phyloP scores from a whole-genome alignment of 176 grass and related monocot genomes.

The Canna indica region DNA sequence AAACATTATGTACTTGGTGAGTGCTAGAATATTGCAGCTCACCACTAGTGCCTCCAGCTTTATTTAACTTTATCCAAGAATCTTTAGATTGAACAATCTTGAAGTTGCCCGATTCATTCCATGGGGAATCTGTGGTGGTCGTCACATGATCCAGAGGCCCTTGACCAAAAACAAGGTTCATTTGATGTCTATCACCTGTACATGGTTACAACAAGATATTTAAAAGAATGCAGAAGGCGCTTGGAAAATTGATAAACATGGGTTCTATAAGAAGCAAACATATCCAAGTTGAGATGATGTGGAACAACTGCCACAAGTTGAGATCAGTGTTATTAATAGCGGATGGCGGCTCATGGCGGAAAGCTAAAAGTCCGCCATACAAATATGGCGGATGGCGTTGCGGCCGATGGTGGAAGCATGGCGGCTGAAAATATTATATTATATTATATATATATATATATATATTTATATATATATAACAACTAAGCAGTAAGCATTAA shows the following conservation, averaged over 20 bases:
- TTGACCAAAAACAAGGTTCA: slow-evolving; percentile 1
- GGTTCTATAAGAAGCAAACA: not conserved
- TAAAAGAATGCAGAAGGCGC: not conserved
- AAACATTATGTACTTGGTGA: slow-evolving; percentile 19
- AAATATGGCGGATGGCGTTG: too few relatives aligned
- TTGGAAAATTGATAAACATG: not conserved
- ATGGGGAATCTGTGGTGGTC: not conserved
- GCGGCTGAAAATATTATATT: too few relatives aligned
- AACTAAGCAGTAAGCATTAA: too few relatives aligned
- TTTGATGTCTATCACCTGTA: not conserved
- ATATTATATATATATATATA: too few relatives aligned
- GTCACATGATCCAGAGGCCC: not conserved
- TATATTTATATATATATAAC: too few relatives aligned
- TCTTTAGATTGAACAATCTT: not conserved
- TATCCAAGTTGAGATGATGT: too few relatives aligned
- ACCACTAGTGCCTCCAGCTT: not conserved
- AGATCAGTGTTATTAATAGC: too few relatives aligned
- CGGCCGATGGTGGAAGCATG: too few relatives aligned
- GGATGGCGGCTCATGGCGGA: too few relatives aligned
- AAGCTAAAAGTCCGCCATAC: too few relatives aligned
- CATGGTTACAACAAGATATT: too few relatives aligned
- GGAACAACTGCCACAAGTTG: too few relatives aligned
- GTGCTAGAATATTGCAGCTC: slow-evolving; percentile 18
- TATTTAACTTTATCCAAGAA: slow-evolving; percentile 2
- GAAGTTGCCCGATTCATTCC: not conserved